Percentiles rank a stretch among this genome's conserved stretches.
Evolutionary conservation across 2,329 filamentous ascomycete genomes (phyloP).

Genomic region (Thelonectria blattea): DNA sequence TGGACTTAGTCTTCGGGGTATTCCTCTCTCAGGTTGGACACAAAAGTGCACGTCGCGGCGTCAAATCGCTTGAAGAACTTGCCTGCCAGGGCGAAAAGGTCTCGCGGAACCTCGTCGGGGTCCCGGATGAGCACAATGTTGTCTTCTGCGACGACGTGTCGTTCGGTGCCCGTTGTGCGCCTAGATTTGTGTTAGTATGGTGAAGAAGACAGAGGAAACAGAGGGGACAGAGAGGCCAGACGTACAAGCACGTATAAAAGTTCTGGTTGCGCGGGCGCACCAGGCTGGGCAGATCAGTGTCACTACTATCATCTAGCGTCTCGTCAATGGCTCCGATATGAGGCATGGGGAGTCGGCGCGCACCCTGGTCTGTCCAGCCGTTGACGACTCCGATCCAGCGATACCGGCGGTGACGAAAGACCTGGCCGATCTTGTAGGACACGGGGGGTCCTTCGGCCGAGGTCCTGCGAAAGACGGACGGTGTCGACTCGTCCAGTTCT

Average conservation of each 20-base stretch:
- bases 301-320: conserved; percentile 36
- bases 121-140: conserved; percentile 72
- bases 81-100: conserved; percentile 74
- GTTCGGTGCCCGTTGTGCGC: conserved; percentile 43
- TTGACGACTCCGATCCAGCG: conserved; percentile 81
- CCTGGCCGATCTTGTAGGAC: conserved; percentile 74
- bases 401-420: conserved; percentile 84
- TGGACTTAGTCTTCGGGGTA: conserved; percentile 78
- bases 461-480: conserved; percentile 44
- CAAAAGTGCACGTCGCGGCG: conserved; percentile 66
- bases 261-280: conserved; percentile 54
- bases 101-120: conserved; percentile 53
- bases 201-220: no score
- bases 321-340: conserved; percentile 37
- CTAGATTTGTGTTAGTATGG: conserved; percentile 28
- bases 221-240: no score
- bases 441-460: conserved; percentile 32
- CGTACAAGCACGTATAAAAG: conserved; percentile 83
- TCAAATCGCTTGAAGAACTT: conserved; percentile 92
- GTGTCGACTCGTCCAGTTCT: conserved; percentile 51
- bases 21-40: conserved; percentile 80
- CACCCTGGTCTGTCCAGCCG: conserved; percentile 74
- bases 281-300: conserved; percentile 38
- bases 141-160: conserved; percentile 64
- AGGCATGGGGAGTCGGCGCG: conserved; percentile 36